These are phyloP conservation scores for Falciphora oryzae DNA, from an alignment of 2,329 filamentous ascomycete genomes.

Conservation along the genomic window DNA sequence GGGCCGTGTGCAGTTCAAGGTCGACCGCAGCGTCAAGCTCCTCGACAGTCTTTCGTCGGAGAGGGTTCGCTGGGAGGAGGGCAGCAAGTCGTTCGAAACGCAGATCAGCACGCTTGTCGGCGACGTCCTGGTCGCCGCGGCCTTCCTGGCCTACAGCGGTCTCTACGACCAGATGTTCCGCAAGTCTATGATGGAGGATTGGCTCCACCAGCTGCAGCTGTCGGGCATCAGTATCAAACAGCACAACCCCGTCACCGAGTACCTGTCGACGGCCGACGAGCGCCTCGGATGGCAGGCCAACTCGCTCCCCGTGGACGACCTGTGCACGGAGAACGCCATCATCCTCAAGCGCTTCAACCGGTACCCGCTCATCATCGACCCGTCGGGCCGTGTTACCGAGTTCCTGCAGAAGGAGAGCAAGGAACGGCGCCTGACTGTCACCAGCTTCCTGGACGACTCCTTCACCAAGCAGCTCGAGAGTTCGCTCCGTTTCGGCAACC, in stretches of 20 bases:
- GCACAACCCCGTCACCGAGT: slow-evolving; percentile 92
- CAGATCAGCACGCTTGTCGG: slow-evolving; percentile 96
- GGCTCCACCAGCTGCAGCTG: slow-evolving; percentile 85
- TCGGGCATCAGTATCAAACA: slow-evolving; percentile 93
- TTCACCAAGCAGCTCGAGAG: slow-evolving; percentile 98
- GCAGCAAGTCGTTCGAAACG: slow-evolving; percentile 96
- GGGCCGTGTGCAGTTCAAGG: slow-evolving; percentile 94
- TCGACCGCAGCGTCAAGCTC: slow-evolving; percentile 88
- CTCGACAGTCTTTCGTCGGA: slow-evolving; percentile 95
- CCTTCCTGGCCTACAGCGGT: slow-evolving; percentile 93
- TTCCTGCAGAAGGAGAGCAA: slow-evolving; percentile 94
- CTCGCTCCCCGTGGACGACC: slow-evolving; percentile 86
- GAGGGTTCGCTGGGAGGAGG: slow-evolving; percentile 88
- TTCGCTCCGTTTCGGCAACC: slow-evolving; percentile 93
- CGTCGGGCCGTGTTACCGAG: slow-evolving; percentile 88
- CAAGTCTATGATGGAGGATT: slow-evolving; percentile 96
- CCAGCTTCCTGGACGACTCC: slow-evolving; percentile 94
- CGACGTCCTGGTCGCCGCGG: slow-evolving; percentile 92
- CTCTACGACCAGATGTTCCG: slow-evolving; percentile 98
- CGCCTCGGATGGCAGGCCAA: slow-evolving; percentile 93
- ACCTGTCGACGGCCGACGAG: slow-evolving; percentile 93
- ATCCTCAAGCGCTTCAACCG: slow-evolving; percentile 96
- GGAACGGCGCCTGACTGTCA: slow-evolving; percentile 88
- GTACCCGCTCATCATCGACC: slow-evolving; percentile 97
- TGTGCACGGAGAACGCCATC: slow-evolving; percentile 98